Evolutionary conservation across 345 rosid genomes (phyloP).

Genomic region (Eucalyptus viminalis): DNA sequence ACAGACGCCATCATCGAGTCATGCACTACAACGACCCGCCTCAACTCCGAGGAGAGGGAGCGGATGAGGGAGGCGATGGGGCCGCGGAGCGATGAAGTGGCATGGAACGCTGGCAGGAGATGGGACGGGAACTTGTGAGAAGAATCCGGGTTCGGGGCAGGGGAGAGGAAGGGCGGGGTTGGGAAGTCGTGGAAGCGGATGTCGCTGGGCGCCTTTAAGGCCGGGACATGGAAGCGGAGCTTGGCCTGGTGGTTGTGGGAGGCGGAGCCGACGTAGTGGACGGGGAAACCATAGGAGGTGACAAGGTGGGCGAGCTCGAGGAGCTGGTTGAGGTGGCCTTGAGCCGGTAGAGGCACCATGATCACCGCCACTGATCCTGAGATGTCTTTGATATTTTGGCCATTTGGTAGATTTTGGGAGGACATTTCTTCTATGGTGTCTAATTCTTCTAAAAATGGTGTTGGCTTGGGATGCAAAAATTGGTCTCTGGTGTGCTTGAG

Average conservation of each 20-base stretch:
- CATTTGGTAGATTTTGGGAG: not conserved
- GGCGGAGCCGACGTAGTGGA: conserved; percentile 1
- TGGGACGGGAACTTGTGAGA: conserved; percentile 1
- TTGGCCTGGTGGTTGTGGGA: conserved; percentile 2
- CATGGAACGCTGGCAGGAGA: not conserved
- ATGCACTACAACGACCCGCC: not conserved
- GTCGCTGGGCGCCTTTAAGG: not conserved
- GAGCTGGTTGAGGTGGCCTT: conserved; percentile 11
- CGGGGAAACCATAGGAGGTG: not conserved
- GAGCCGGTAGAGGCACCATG: conserved; percentile 9
- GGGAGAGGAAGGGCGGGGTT: conserved; percentile 1
- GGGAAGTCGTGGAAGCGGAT: conserved; percentile 2
- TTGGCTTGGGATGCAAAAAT: not conserved
- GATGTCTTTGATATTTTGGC: not conserved
- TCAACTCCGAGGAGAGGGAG: not conserved
- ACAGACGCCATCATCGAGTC: conserved; percentile 1
- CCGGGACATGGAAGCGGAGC: not conserved
- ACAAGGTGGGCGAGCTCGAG: not conserved
- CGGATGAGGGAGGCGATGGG: not conserved
- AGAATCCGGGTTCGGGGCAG: conserved; percentile 2
- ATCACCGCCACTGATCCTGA: not conserved
- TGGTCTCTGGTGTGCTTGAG: not conserved
- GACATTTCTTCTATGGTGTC: not conserved
- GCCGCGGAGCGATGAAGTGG: not conserved
- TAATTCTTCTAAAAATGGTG: not conserved